phyloP scores from a whole-genome alignment of 2,329 filamentous ascomycete genomes.

The Chalaropsis ovoidea region DNA sequence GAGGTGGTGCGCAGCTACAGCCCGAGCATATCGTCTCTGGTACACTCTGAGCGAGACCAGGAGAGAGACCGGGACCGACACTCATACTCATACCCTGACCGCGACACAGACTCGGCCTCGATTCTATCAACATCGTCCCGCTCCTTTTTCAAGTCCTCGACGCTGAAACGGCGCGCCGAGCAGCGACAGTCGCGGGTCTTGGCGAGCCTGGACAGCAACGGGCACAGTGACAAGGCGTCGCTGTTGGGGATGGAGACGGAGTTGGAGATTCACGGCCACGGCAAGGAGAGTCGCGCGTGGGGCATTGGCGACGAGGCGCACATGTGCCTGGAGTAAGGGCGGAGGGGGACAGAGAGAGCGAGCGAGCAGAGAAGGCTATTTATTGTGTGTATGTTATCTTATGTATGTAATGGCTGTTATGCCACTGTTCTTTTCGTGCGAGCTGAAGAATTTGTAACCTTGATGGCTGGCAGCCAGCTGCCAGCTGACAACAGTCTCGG shows the following conservation, averaged over 20 bases:
- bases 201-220: conserved; percentile 37
- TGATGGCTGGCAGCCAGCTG: too few species aligned
- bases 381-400: conserved; percentile 6
- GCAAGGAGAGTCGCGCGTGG: conserved; percentile 54
- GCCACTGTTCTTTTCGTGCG: neutral
- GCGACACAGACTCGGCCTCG: conserved; percentile 37
- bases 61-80: neutral
- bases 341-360: too few species aligned
- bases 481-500: neutral
- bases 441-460: too few species aligned
- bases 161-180: conserved; percentile 35
- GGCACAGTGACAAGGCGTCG: conserved; percentile 37
- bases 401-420: neutral
- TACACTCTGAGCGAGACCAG: conserved; percentile 5
- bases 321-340: conserved; percentile 62
- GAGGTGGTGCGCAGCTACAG: conserved; percentile 26
- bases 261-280: conserved; percentile 44
- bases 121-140: conserved; percentile 41
- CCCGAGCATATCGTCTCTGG: conserved; percentile 18
- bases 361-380: too few species aligned
- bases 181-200: conserved; percentile 35
- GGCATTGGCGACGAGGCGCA: conserved; percentile 73
- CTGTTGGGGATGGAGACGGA: conserved; percentile 39
- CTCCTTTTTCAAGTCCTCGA: conserved; percentile 37
- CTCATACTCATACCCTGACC: neutral